A percentile compares a stretch with the other conserved stretches of the same genome.
Evolutionary conservation across 202 grass and related monocot species (phyloP).

Genomic region (Setaria italica): DNA sequence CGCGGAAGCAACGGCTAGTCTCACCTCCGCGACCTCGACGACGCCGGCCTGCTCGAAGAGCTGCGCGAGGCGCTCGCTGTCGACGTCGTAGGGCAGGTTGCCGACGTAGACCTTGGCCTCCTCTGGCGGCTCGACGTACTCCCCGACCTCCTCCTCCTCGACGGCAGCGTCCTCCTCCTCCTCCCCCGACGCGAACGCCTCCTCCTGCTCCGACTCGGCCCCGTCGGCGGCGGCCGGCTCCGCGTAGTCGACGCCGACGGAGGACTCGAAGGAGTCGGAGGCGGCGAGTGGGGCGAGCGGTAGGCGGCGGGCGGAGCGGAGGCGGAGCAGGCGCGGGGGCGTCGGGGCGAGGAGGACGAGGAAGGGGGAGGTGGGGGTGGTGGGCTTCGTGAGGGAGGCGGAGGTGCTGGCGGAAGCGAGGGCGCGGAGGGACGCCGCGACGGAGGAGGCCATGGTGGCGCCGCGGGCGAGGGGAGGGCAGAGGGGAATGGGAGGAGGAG

Average conservation of each 20-base stretch:
- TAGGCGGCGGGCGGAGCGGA: slow-evolving; percentile 48
- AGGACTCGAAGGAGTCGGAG: slow-evolving; percentile 51
- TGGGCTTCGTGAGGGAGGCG: slow-evolving; percentile 36
- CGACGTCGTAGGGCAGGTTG: slow-evolving; percentile 76
- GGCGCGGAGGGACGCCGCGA: slow-evolving; percentile 44
- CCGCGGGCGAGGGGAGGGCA: background rate
- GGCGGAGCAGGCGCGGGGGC: slow-evolving; percentile 24
- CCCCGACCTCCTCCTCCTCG: slow-evolving; percentile 31
- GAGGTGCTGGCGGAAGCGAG: slow-evolving; percentile 19
- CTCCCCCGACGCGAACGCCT: slow-evolving; percentile 34
- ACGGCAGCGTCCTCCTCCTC: slow-evolving; percentile 26
- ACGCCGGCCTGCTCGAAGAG: slow-evolving; percentile 79
- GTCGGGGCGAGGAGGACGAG: slow-evolving; percentile 46
- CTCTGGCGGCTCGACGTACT: slow-evolving; percentile 72
- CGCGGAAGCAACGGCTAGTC: no score
- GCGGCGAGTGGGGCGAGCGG: slow-evolving; percentile 54
- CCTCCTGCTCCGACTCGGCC: slow-evolving; percentile 12
- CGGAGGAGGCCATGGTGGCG: slow-evolving; percentile 55
- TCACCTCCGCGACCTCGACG: slow-evolving; percentile 85
- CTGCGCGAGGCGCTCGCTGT: slow-evolving; percentile 81
- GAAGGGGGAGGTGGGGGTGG: slow-evolving; percentile 3
- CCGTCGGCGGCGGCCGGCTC: slow-evolving; percentile 7
- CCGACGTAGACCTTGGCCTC: slow-evolving; percentile 91
- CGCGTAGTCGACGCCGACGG: slow-evolving; percentile 50
- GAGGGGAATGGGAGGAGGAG: background rate